These are phyloP conservation scores for Euphorbia celastroides DNA, from an alignment of 441 rosid species.

Conservation along the genomic window DNA sequence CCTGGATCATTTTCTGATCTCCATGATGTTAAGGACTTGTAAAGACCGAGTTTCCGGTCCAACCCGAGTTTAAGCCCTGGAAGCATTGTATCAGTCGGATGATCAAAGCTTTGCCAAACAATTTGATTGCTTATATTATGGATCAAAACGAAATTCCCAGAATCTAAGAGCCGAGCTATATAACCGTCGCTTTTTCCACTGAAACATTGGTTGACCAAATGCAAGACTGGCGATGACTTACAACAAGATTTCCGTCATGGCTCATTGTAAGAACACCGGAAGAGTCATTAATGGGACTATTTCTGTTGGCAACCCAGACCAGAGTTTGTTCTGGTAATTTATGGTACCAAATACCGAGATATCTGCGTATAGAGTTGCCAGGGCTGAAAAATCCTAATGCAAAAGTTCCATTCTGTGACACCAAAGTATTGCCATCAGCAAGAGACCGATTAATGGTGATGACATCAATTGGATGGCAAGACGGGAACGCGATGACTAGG, in stretches of 20 bases:
- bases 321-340: constrained; percentile 11
- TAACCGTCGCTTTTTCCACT: not conserved
- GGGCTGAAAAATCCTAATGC: constrained; percentile 14
- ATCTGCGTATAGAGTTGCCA: constrained; percentile 1
- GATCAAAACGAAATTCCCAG: constrained; percentile 26
- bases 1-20: constrained; percentile 27
- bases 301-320: constrained; percentile 33
- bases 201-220: constrained; percentile 33
- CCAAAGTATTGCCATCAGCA: not conserved
- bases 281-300: constrained; percentile 20
- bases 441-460: not conserved
- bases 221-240: not conserved
- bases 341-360: constrained; percentile 28
- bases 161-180: constrained; percentile 22
- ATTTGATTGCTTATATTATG: constrained; percentile 2
- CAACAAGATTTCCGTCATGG: not conserved
- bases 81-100: constrained; percentile 21
- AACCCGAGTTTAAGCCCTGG: constrained; percentile 25
- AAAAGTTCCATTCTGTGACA: constrained; percentile 4
- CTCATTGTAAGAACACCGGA: constrained; percentile 13
- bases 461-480: not conserved
- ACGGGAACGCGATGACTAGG: not conserved
- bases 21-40: constrained; percentile 22
- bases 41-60: constrained; percentile 13
- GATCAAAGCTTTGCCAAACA: constrained; percentile 34